Conservation (phyloP, 352 stramenopile genomes). For the Phytophthora tentaculata region DNA sequence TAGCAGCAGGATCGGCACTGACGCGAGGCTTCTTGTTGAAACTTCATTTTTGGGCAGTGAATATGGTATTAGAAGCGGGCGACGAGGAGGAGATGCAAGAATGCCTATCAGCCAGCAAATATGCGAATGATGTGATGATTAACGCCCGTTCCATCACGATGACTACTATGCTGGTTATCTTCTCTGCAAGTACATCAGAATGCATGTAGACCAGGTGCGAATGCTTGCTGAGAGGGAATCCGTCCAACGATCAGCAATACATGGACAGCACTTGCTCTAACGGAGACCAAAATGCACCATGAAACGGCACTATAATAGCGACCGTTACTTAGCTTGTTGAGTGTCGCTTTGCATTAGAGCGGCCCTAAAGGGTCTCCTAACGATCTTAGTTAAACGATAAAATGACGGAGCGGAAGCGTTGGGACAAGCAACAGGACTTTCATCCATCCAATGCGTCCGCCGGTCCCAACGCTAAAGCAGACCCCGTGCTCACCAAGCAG, state of each 20-base stretch:
- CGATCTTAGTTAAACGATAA: constrained; percentile 5
- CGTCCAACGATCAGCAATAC: constrained; percentile 5
- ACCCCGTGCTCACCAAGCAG: constrained; percentile 78
- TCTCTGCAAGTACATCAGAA: constrained; percentile 5
- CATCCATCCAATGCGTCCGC: background rate
- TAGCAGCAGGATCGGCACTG: background rate
- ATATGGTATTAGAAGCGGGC: background rate
- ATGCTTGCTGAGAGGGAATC: constrained; percentile 10
- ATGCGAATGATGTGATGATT: background rate
- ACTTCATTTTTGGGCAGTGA: constrained; percentile 19
- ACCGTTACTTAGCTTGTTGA: background rate
- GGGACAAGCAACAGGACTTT: constrained; percentile 52
- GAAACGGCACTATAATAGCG: constrained; percentile 2
- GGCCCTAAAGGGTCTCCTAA: constrained; percentile 9
- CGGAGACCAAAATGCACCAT: background rate
- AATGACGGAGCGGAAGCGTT: constrained; percentile 58
- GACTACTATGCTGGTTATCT: background rate
- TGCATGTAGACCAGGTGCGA: constrained; percentile 25
- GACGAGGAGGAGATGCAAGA: background rate
- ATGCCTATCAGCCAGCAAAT: background rate
- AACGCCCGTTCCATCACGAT: background rate
- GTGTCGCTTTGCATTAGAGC: constrained; percentile 2
- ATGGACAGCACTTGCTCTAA: background rate
- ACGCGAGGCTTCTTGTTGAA: constrained; percentile 10
- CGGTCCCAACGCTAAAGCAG: constrained; percentile 24